Conservation (phyloP, 192 early-diverging fungal genomes). For the Funneliformis mosseae region DNA sequence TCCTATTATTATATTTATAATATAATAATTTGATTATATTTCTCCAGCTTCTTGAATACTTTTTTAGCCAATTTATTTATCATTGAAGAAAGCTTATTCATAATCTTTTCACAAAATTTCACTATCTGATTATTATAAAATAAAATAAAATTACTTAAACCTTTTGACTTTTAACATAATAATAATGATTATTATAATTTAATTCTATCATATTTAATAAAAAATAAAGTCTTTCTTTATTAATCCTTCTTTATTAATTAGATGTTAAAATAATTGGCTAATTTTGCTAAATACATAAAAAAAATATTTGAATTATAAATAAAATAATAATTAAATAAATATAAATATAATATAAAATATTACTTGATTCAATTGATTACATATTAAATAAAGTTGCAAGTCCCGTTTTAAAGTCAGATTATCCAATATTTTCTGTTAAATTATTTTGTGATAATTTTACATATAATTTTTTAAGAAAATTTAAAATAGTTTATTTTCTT, state of each 20-base stretch:
- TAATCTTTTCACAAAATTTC: neutral
- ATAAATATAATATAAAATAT: neutral
- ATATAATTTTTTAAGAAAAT: constrained; percentile 18
- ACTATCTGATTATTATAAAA: neutral
- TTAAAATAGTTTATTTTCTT: neutral
- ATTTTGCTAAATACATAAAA: constrained; percentile 23
- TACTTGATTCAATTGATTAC: neutral
- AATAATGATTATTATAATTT: neutral
- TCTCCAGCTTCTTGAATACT: neutral
- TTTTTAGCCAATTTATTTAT: neutral
- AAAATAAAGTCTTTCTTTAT: neutral
- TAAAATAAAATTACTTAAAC: neutral
- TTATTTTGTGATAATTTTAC: constrained; percentile 13
- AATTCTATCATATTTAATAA: neutral
- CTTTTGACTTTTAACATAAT: neutral
- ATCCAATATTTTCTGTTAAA: neutral
- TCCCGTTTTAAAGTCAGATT: neutral
- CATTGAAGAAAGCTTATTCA: neutral
- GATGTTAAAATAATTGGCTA: neutral
- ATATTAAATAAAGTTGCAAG: neutral
- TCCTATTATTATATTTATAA: neutral
- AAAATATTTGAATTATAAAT: too few species aligned
- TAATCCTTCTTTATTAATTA: neutral
- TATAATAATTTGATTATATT: neutral
- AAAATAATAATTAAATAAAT: too few species aligned